Evolutionary conservation across 2,329 filamentous ascomycete genomes (phyloP), one percentile per base, ranked within the genome.

Genomic region (Zymoseptoria crescenta): DNA sequence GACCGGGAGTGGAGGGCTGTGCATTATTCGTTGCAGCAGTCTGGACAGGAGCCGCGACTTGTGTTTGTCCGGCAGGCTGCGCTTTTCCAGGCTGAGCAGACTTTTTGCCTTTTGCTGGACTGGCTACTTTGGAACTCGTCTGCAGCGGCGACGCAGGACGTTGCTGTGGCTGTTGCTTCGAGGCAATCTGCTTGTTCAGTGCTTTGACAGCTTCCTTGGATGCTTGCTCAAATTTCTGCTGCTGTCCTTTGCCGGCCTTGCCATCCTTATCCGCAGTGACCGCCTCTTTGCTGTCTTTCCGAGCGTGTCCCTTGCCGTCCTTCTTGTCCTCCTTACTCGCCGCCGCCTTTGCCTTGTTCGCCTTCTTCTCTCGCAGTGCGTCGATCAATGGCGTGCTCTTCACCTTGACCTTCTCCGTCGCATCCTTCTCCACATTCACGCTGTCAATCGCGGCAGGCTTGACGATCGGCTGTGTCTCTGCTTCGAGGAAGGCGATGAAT

Each of bases 401-500:
- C 54, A 89, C 80, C 68, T 89, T 88, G 41, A 82, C 80, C 62
- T 76, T 75, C 60, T 79, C 80, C 20, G 41, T n/a, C 63, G 80
- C 80, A 28, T 81, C 76, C 4, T 71, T 64, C 54, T 71, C 68
- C 50, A 68, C 81, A 3, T 80, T 74, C 30, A 84, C 80, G 27
- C 81, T 75, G 24, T 80, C 81, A 0, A 73, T 60, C 7, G 77
- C 74, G 8, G 77, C 69, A 10, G 83, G 74, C 68, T 83, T 86
- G n/a, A 76, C 74, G 61, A 84, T 79, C 1, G 83, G 84, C 66
- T 95, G 91, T 1, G 92, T 95, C 52, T 97, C 81, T 56, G 84
- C 88, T 72, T 95, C 89, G 7, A 99, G 81, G 72, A 97, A 99
- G 27, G 87, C 85, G 78, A 96, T 95, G 68, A 96, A 99, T 67